Base-by-base conservation (phyloP, 2,329 filamentous ascomycete genomes). In the Claviceps digitariae region DNA sequence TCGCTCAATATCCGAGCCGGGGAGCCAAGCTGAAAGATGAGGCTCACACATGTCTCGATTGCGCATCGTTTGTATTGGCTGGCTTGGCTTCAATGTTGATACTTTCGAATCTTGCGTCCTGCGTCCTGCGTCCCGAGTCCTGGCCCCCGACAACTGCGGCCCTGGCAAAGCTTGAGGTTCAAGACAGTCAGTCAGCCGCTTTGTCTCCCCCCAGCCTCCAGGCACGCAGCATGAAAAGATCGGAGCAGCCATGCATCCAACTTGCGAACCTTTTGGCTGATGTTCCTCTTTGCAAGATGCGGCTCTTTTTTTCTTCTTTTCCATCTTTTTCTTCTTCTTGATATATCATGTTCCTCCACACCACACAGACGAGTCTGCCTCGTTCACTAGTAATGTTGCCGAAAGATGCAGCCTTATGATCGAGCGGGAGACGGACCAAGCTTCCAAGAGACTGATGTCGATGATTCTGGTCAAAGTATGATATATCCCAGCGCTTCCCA, bases 391-490 rank as follows among this genome's bases (percentile, higher is more conserved):
- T 54, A 48, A 55, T 52, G 45, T 34, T 45, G 50, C 53, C 38
- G 48, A 54, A 56, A 48, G 36, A 69, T 69, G 67, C 59, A 61
- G 53, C 57, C 66, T 60, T 56, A 58, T 62, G 58, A 65, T 63
- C 46, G 64, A 52, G 55, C 54, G 58, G 29, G 57, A 54, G 8
- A 40, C 34, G 29, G 46, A 44, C 47, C 50, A 43, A 59, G 57
- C 17, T 56, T 56, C 4, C 52, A 58, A 2, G 55, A 61, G 29
- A 51, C 48, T 4, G 55, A 58, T 38, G 52, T 60, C 5, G 55
- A 58, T 38, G 52, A 60, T 43, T 57, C 50, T 4, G 58, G 57
- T 17, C 56, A 60, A 15, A 3, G 7, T 27, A 54, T 55, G 44
- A 62, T 66, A 49, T 44, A 55, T 21, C 44, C 59, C 17, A 17